Evolutionary conservation across 768 basidiomycete species (phyloP).

Genomic region (Neoboletus magnificus): DNA sequence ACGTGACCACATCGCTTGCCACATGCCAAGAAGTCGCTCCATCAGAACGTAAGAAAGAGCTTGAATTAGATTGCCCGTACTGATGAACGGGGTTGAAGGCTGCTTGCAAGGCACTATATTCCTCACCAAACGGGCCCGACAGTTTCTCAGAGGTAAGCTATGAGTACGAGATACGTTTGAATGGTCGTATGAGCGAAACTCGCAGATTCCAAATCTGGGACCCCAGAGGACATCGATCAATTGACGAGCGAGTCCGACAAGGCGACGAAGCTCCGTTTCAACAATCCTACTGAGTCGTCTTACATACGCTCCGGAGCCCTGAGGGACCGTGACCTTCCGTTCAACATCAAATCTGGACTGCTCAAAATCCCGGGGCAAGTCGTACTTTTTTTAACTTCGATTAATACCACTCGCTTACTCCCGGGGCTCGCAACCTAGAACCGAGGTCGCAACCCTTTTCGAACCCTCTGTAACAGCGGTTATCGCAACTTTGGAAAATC

Average conservation of each 20-base stretch:
- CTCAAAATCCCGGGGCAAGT: conserved; percentile 40
- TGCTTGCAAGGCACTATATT: conserved; percentile 50
- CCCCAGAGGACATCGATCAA: conserved; percentile 37
- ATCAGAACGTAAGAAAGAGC: conserved; percentile 35
- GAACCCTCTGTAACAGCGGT: conserved; percentile 26
- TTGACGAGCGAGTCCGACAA: conserved; percentile 45
- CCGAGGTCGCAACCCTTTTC: conserved; percentile 28
- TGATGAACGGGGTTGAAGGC: conserved; percentile 31
- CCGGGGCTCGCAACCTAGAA: conserved; percentile 8
- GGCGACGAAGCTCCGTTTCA: conserved; percentile 45
- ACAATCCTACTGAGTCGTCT: conserved; percentile 35
- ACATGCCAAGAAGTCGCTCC: conserved; percentile 49
- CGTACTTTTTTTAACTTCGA: too few species aligned
- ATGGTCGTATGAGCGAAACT: conserved; percentile 35
- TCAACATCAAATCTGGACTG: conserved; percentile 44
- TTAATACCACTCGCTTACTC: not conserved
- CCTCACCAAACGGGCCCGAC: conserved; percentile 42
- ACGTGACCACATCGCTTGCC: conserved; percentile 28
- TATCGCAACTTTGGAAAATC: conserved; percentile 23
- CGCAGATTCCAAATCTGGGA: conserved; percentile 36
- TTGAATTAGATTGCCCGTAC: not conserved
- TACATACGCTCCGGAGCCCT: conserved; percentile 47
- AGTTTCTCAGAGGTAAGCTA: conserved; percentile 37
- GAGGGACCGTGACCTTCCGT: conserved; percentile 37
- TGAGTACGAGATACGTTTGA: not conserved